Base-by-base conservation (phyloP, 2,329 filamentous ascomycete genomes). In the Magnaporthales sp. region DNA sequence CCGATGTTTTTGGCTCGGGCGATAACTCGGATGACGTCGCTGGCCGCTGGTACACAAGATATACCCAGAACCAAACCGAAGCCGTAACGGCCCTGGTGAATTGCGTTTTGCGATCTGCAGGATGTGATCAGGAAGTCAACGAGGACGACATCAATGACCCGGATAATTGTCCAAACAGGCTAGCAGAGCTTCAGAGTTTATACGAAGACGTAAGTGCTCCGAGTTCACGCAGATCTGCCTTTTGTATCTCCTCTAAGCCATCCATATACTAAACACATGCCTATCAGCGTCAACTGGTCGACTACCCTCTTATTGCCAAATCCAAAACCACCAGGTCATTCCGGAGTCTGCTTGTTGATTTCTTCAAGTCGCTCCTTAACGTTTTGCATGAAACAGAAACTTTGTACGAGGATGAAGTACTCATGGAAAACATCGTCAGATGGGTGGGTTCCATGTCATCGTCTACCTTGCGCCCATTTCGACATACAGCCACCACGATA, bases 361-460 rank as follows among this genome's bases (percentile, higher is more conserved):
- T 98, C 78, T 93, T 97, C 76, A 80, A 86, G 68, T 84, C 89
- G 0, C 81, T 98, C 26, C 85, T 97, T 70, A 85, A 86, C 70
- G 86, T 92, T 6, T 84, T 97, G 64, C 92, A 96, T 73, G 88
- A 92, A 71, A 91, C 91, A n/a, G 90, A 91, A 27, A 79, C 91
- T 24, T 80, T 99, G 64, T 96, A 96, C 79, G 87, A 85, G 61
- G 90, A 96, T 69, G 79, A 82, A 46, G 85, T 89, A 31, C 81
- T 99, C 64, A 87, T 96, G 73, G 93, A 97, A 75, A 97, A 96
- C 74, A 85, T 98, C 63, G 88, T 93, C 71, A 84, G 91, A 67
- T 99, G 95, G 95, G 83, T 97, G 68, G 89, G 89, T 54, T 91
- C 91, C 68, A 92, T 99, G 90, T 95, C 94, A 2, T 95, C 92